Conservation (phyloP, 768 basidiomycete genomes). For the Amanita phalloides region DNA sequence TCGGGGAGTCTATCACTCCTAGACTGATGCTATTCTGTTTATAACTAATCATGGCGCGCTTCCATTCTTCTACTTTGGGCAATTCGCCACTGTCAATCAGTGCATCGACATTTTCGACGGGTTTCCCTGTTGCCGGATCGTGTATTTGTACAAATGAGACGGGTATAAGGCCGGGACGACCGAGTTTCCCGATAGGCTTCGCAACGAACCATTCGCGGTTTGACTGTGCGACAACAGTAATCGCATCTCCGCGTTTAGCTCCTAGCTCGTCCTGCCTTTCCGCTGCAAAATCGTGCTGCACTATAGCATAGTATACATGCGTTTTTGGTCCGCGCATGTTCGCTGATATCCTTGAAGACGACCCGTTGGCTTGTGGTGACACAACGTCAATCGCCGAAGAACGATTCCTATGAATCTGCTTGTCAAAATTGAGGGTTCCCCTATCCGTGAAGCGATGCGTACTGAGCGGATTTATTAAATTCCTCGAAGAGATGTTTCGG, state of each 20-base stretch:
- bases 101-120: slow-evolving; percentile 62
- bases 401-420: slow-evolving; percentile 22
- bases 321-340: slow-evolving; percentile 24
- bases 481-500: slow-evolving; percentile 85
- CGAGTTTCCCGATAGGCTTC: slow-evolving; percentile 91
- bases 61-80: slow-evolving; percentile 99
- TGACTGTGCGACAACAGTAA: slow-evolving; percentile 98
- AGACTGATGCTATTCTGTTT: slow-evolving; percentile 94
- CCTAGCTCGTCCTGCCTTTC: slow-evolving; percentile 95
- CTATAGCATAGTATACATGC: slow-evolving; percentile 86
- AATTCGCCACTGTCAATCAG: slow-evolving; percentile 84
- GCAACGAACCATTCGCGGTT: slow-evolving; percentile 99
- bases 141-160: slow-evolving; percentile 96
- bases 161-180: slow-evolving; percentile 93
- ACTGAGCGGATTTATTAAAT: slow-evolving; percentile 70
- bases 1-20: slow-evolving; percentile 69
- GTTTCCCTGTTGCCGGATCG: slow-evolving; percentile 77
- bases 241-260: slow-evolving; percentile 86
- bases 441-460: slow-evolving; percentile 15
- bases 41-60: slow-evolving; percentile 88
- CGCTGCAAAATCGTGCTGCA: slow-evolving; percentile 91
- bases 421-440: neutral
- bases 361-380: neutral
- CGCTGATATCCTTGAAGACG: slow-evolving; percentile 11
- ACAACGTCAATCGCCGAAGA: slow-evolving; percentile 27